Conservation (phyloP, 371 early-diverging fungal genomes). For the Lichtheimia ornata region DNA sequence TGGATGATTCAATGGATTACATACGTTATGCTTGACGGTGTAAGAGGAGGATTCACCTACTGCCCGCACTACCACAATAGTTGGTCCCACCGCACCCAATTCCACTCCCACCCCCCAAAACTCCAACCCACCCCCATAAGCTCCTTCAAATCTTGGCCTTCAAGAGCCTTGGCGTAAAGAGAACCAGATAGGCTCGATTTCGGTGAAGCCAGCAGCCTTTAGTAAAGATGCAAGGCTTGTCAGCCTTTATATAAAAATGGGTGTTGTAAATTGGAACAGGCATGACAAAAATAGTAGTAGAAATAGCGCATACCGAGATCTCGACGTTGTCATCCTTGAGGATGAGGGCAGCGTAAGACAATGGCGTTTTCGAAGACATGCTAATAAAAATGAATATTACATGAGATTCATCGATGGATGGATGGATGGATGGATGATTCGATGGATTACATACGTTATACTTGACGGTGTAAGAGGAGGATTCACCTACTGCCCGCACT, state of each 20-base stretch:
- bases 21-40: conserved; percentile 1
- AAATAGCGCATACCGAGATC: conserved; percentile 79
- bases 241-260: conserved; percentile 69
- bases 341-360: conserved; percentile 96
- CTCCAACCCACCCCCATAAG: conserved; percentile 50
- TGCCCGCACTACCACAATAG: no score
- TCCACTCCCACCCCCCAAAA: no score
- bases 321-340: conserved; percentile 96
- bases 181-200: conserved; percentile 96
- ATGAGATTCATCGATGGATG: conserved; percentile 17
- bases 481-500: no score
- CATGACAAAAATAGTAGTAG: neutral
- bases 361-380: conserved; percentile 84
- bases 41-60: no score
- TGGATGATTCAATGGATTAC: conserved; percentile 3
- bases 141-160: conserved; percentile 89
- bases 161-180: conserved; percentile 98
- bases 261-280: neutral
- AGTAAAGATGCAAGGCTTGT: conserved; percentile 90
- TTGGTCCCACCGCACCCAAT: no score
- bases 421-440: conserved; percentile 9
- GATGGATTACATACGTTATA: conserved; percentile 6
- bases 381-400: conserved; percentile 19
- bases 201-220: conserved; percentile 84
- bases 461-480: conserved; percentile 1